Evolutionary conservation across 805 yeast genomes (phyloP).

Genomic region (Candida sithepensis): DNA sequence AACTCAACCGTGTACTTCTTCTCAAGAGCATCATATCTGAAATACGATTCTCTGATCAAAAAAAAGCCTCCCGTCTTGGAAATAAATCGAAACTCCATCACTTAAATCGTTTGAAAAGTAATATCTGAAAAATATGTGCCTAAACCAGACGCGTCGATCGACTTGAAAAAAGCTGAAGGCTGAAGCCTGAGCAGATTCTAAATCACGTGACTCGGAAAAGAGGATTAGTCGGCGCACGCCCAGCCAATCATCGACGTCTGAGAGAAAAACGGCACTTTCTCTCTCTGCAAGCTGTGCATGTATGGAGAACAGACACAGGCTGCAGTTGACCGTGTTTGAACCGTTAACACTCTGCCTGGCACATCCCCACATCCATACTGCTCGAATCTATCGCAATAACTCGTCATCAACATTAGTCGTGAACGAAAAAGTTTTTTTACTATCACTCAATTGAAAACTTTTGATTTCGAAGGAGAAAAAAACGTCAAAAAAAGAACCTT

Average conservation of each 20-base stretch:
- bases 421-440: no score
- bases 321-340: background rate
- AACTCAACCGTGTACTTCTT: conserved; percentile 1
- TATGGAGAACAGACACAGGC: no score
- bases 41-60: no score
- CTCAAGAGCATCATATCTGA: background rate
- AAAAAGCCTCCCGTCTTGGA: no score
- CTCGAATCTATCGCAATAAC: no score
- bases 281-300: no score
- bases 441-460: background rate
- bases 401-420: no score
- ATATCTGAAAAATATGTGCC: no score
- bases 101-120: no score
- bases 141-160: background rate
- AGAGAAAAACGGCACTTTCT: background rate
- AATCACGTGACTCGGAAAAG: background rate
- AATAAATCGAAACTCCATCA: no score
- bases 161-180: background rate
- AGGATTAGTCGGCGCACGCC: background rate
- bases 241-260: background rate
- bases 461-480: background rate
- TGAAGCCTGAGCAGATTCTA: background rate
- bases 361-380: background rate
- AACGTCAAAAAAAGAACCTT: background rate
- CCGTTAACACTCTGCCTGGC: background rate